Conservation (phyloP, 2,329 filamentous ascomycete genomes). For the Cladosporium sp. region DNA sequence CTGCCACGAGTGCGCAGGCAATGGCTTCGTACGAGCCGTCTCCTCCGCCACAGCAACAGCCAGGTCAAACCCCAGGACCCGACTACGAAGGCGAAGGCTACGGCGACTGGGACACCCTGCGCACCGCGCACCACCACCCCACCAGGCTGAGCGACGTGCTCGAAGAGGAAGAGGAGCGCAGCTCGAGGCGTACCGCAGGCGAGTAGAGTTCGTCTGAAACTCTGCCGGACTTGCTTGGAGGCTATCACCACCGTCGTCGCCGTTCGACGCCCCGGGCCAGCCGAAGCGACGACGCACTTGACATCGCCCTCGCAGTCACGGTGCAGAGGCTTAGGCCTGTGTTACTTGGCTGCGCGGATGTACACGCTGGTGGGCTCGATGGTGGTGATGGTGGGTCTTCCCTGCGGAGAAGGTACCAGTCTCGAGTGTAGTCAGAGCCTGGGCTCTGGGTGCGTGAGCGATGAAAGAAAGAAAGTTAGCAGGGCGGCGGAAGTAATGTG, state of each 20-base stretch:
- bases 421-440: not conserved
- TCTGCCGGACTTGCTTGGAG: not conserved
- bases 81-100: constrained; percentile 55
- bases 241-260: not conserved
- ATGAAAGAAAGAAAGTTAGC: not conserved
- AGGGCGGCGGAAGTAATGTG: not conserved
- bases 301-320: not conserved
- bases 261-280: not conserved
- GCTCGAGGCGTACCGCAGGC: constrained; percentile 34
- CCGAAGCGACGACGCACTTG: not conserved
- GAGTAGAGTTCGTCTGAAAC: constrained; percentile 13
- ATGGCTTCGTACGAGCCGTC: constrained; percentile 33
- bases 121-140: constrained; percentile 73
- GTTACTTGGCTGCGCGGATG: not conserved
- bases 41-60: constrained; percentile 22
- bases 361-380: constrained; percentile 4
- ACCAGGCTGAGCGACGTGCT: constrained; percentile 86
- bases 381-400: not conserved
- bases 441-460: not conserved
- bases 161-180: constrained; percentile 70
- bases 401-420: not conserved
- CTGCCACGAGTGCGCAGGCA: constrained; percentile 35
- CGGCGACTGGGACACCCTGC: constrained; percentile 70
- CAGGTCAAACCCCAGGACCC: constrained; percentile 28
- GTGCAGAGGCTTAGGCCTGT: constrained; percentile 12